phyloP scores from a whole-genome alignment of 2,329 filamentous ascomycete genomes.

The Trichophyton schoenleinii region DNA sequence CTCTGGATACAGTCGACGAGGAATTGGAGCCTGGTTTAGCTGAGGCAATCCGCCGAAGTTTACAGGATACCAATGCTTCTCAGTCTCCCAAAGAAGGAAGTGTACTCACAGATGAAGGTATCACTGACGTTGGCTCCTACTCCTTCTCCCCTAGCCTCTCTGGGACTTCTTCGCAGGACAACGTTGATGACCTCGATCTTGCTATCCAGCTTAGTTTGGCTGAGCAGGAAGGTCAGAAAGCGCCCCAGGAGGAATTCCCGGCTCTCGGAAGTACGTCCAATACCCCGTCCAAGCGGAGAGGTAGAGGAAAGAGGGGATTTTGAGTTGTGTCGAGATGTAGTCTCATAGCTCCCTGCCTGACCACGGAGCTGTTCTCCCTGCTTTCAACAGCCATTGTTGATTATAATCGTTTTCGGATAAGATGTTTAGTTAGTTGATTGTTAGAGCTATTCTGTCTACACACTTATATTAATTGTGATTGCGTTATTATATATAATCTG shows the following conservation, averaged over 20 bases:
- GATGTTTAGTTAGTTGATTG: background rate
- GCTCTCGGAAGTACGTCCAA: constrained; percentile 12
- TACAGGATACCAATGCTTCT: constrained; percentile 29
- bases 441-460: background rate
- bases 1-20: constrained; percentile 32
- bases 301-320: background rate
- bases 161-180: constrained; percentile 26
- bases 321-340: background rate
- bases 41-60: constrained; percentile 48
- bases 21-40: constrained; percentile 47
- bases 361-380: background rate
- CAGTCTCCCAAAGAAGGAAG: constrained; percentile 23
- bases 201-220: constrained; percentile 50
- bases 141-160: constrained; percentile 8
- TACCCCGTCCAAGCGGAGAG: constrained; percentile 8
- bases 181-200: constrained; percentile 48
- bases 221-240: constrained; percentile 35
- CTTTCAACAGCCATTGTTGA: background rate
- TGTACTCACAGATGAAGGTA: constrained; percentile 7
- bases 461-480: too few species aligned
- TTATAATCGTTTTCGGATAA: background rate
- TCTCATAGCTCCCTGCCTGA: constrained; percentile 8
- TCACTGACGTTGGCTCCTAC: background rate
- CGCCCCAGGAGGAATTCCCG: constrained; percentile 23
- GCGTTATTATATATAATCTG: too few species aligned